Evolutionary conservation across 2,329 filamentous ascomycete genomes (phyloP).

Genomic region (Ascochyta clinopodiicola): DNA sequence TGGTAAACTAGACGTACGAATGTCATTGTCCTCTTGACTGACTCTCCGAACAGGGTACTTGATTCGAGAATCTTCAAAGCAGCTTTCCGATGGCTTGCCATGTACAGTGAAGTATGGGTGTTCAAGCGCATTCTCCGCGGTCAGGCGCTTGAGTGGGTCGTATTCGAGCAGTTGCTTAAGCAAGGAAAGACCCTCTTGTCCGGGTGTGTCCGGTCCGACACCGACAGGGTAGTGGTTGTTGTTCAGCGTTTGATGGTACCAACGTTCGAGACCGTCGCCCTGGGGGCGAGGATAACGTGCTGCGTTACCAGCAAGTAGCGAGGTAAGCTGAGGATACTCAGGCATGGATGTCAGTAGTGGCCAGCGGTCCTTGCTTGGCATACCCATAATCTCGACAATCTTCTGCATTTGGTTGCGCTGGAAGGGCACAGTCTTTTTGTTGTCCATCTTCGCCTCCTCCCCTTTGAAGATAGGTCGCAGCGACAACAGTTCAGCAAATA

Average conservation of each 20-base stretch:
- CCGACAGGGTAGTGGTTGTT: constrained; percentile 55
- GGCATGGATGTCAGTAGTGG: constrained; percentile 84
- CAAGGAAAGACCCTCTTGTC: constrained; percentile 78
- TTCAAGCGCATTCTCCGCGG: constrained; percentile 84
- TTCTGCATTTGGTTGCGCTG: constrained; percentile 99
- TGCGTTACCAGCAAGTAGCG: constrained; percentile 54
- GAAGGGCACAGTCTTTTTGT: constrained; percentile 95
- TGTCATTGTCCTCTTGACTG: constrained; percentile 94
- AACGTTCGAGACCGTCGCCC: constrained; percentile 69
- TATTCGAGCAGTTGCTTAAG: constrained; percentile 87
- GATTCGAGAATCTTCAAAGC: constrained; percentile 86
- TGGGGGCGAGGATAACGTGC: constrained; percentile 59
- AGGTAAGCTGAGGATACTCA: constrained; percentile 76
- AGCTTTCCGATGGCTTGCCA: constrained; percentile 74
- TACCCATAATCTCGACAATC: constrained; percentile 94
- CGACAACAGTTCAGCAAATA: constrained; percentile 92
- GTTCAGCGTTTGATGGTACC: constrained; percentile 59
- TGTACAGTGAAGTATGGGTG: constrained; percentile 81
- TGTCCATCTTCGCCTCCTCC: constrained; percentile 98
- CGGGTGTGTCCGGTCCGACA: constrained; percentile 46
- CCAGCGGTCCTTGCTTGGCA: constrained; percentile 90
- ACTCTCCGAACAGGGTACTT: constrained; percentile 92
- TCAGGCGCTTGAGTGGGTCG: constrained; percentile 86
- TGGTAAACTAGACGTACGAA: constrained; percentile 84
- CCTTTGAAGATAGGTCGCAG: constrained; percentile 96